These are phyloP conservation scores for Alternaria triticina DNA, from an alignment of 2,329 filamentous ascomycete species.

Conservation along the genomic window DNA sequence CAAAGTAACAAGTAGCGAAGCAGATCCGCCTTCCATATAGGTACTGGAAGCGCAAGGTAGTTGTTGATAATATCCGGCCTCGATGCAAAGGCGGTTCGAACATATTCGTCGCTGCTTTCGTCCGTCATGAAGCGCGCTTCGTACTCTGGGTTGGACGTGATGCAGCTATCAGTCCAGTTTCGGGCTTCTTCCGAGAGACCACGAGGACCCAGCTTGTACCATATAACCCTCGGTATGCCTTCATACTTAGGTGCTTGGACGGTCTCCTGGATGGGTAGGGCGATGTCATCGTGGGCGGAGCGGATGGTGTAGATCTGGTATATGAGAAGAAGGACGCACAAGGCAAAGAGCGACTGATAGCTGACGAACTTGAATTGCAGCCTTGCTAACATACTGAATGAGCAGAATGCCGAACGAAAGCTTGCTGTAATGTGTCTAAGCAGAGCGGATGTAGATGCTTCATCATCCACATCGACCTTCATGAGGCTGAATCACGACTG, in stretches of 20 bases:
- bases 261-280: not conserved
- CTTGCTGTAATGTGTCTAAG: not conserved
- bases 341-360: not conserved
- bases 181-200: conserved; percentile 40
- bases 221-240: conserved; percentile 44
- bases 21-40: conserved; percentile 51
- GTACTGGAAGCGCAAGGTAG: conserved; percentile 42
- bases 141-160: conserved; percentile 35
- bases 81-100: conserved; percentile 38
- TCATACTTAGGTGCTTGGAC: not conserved
- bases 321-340: not conserved
- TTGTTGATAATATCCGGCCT: conserved; percentile 48
- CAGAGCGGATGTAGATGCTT: not conserved
- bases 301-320: conserved; percentile 1
- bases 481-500: not conserved
- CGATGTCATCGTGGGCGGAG: not conserved
- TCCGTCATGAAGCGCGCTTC: conserved; percentile 43
- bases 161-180: conserved; percentile 42
- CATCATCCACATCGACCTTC: not conserved
- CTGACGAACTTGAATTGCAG: not conserved
- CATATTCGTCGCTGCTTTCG: conserved; percentile 35
- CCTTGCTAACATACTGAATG: not conserved
- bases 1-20: conserved; percentile 51
- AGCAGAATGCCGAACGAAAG: not conserved
- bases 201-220: conserved; percentile 50